phyloP scores from a whole-genome alignment of 257 asterid genomes.

The Jasminum sambac region DNA sequence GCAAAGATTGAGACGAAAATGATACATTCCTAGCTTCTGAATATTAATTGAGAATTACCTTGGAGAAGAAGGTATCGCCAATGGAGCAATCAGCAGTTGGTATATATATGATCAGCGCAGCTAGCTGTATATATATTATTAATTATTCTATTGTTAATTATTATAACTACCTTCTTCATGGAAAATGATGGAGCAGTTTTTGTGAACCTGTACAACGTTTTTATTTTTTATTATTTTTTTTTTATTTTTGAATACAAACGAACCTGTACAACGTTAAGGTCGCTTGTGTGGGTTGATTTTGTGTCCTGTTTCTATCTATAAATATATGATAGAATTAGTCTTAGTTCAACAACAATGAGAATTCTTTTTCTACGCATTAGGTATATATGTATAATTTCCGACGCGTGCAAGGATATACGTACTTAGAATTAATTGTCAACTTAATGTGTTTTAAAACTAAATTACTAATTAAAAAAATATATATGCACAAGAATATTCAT shows the following conservation, averaged over 20 bases:
- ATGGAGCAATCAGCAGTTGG: background rate
- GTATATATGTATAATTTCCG: no score
- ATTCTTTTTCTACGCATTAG: background rate
- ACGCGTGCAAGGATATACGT: background rate
- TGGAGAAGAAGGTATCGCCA: background rate
- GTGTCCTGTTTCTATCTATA: no score
- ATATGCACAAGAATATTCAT: no score
- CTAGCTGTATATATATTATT: no score
- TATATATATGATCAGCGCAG: no score
- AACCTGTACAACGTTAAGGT: no score
- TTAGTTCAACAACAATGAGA: background rate
- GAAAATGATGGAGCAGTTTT: background rate
- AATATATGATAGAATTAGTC: background rate
- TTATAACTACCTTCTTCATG: background rate
- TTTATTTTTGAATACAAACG: no score
- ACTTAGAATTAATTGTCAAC: no score
- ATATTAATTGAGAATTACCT: background rate
- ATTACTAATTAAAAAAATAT: no score
- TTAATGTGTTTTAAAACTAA: background rate
- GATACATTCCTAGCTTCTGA: no score
- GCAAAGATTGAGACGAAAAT: background rate
- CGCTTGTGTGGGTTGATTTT: no score
- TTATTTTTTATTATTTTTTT: background rate
- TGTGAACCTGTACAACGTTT: background rate
- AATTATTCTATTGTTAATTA: background rate